A percentile compares a stretch with the other conserved stretches of the same genome.
Conservation (phyloP, 768 basidiomycete species). For the Astraeus odoratus region DNA sequence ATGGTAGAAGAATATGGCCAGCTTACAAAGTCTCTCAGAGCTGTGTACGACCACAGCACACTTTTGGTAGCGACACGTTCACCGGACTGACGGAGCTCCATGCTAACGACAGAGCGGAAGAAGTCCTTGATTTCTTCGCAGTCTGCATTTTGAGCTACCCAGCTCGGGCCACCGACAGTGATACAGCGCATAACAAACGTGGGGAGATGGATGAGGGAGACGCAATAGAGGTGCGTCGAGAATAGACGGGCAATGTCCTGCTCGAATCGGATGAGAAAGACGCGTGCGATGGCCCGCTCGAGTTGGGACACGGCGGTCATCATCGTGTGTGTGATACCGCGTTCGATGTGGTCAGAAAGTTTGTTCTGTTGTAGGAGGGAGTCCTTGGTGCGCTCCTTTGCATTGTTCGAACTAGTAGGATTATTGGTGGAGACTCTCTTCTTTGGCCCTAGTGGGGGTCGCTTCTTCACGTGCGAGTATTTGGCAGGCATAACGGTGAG, state of each 20-base stretch:
- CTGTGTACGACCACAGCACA: conserved; percentile 75
- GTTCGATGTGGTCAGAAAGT: conserved; percentile 46
- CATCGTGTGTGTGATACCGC: conserved; percentile 42
- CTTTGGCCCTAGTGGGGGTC: conserved; percentile 41
- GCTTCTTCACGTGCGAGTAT: conserved; percentile 71
- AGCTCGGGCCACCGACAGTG: conserved; percentile 54
- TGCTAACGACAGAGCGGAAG: conserved; percentile 58
- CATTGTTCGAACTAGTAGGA: conserved; percentile 27
- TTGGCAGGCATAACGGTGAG: conserved; percentile 52
- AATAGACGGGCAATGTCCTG: conserved; percentile 71
- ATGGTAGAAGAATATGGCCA: not conserved
- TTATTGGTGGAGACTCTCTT: conserved; percentile 32
- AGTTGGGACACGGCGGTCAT: conserved; percentile 58
- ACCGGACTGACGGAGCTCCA: conserved; percentile 75
- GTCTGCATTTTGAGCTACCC: conserved; percentile 62
- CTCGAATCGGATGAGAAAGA: conserved; percentile 63
- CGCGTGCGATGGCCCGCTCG: conserved; percentile 60
- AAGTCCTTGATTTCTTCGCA: conserved; percentile 70
- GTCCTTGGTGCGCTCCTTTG: conserved; percentile 14
- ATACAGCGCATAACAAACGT: conserved; percentile 61
- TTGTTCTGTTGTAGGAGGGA: conserved; percentile 27
- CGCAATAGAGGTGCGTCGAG: conserved; percentile 59
- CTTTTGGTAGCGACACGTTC: conserved; percentile 76
- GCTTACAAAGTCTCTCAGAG: conserved; percentile 66
- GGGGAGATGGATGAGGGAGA: conserved; percentile 61